These are phyloP conservation scores for Fusarium poae DNA, from an alignment of 2,329 filamentous ascomycete genomes.

Conservation along the genomic window DNA sequence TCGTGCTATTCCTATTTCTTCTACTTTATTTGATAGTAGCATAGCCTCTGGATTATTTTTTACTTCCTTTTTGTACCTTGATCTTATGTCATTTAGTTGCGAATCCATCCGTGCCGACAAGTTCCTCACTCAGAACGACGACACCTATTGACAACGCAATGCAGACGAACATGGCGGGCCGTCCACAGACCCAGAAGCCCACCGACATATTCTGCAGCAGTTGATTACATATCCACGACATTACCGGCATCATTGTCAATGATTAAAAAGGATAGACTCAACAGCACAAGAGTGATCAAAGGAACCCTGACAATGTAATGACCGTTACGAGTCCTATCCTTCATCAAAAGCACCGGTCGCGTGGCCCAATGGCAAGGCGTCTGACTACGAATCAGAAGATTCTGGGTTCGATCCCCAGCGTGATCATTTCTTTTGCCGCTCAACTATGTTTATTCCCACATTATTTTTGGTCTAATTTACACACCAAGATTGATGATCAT, in stretches of 20 bases:
- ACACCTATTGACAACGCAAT: background rate
- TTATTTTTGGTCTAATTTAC: background rate
- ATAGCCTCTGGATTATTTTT: background rate
- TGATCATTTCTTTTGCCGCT: conserved; percentile 17
- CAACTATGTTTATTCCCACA: no score
- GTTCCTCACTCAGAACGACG: background rate
- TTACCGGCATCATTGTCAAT: background rate
- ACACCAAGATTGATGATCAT: fast-evolving
- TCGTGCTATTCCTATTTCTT: background rate
- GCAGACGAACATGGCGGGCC: no score
- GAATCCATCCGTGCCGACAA: background rate
- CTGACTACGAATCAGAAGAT: conserved; percentile 43
- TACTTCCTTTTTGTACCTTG: background rate
- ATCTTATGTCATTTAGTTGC: background rate
- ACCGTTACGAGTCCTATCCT: fast-evolving
- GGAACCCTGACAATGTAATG: fast-evolving
- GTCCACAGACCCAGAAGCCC: background rate
- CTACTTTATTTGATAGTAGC: background rate
- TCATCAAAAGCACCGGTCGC: conserved; percentile 20
- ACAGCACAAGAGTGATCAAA: background rate
- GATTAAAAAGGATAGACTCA: background rate
- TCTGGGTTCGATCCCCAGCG: conserved; percentile 41
- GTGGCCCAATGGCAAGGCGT: conserved; percentile 41
- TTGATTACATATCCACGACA: background rate
- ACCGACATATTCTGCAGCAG: background rate